Conservation (phyloP, 1,139 yeast species). For the Yamadazyma diddensiae region DNA sequence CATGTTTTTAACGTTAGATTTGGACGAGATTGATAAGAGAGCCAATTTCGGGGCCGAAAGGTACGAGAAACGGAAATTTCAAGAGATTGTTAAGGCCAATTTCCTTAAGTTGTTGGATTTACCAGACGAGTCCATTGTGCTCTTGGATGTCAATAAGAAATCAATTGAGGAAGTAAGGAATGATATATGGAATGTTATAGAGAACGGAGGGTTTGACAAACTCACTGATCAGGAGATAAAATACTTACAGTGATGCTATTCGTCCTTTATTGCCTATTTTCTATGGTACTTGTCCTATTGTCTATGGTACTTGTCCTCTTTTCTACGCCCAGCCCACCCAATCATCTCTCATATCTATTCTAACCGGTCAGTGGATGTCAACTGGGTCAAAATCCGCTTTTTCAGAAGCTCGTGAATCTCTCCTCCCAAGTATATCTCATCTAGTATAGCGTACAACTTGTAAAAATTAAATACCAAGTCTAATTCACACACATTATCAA, state of each 20-base stretch:
- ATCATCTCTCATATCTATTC: constrained; percentile 3
- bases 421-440: constrained; percentile 76
- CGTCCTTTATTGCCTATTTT: too few species aligned
- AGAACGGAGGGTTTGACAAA: constrained; percentile 12
- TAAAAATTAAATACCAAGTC: constrained; percentile 83
- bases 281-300: too few species aligned
- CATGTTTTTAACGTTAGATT: constrained; percentile 65
- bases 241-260: too few species aligned
- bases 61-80: constrained; percentile 76
- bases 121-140: constrained; percentile 34
- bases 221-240: too few species aligned
- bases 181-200: constrained; percentile 26
- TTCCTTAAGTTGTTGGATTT: constrained; percentile 50
- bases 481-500: constrained; percentile 89
- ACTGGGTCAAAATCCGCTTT: constrained; percentile 50
- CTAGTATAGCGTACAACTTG: constrained; percentile 66
- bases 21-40: constrained; percentile 49
- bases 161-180: constrained; percentile 54
- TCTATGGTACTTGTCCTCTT: too few species aligned
- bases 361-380: constrained; percentile 47
- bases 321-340: background rate
- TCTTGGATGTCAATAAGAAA: constrained; percentile 60
- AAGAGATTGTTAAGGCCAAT: constrained; percentile 57
- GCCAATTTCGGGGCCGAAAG: constrained; percentile 91
- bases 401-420: constrained; percentile 76